Conservation (phyloP, 495 filamentous ascomycete species). For the Stereocaulon alpinum region DNA sequence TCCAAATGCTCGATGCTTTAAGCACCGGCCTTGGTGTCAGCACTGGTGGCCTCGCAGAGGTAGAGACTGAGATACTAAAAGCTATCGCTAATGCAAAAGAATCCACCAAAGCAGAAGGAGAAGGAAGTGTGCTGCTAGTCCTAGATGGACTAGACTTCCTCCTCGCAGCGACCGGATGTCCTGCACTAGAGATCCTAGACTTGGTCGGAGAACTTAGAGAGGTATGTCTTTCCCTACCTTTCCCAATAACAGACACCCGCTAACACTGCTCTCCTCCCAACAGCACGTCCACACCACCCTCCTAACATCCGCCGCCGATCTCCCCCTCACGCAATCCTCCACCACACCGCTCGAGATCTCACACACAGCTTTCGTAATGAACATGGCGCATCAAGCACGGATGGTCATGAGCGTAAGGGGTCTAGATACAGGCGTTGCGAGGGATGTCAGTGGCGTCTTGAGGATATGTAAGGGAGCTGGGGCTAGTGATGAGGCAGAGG, state of each 20-base stretch:
- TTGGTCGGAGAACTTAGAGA: slow-evolving; percentile 43
- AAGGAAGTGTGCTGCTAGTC: slow-evolving; percentile 36
- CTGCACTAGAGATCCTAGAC: slow-evolving; percentile 29
- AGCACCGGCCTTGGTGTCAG: not conserved
- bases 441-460: slow-evolving; percentile 83
- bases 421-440: slow-evolving; percentile 75
- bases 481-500: slow-evolving; percentile 21
- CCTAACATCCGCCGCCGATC: slow-evolving; percentile 58
- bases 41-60: slow-evolving; percentile 9
- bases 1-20: slow-evolving; percentile 13
- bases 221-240: slow-evolving; percentile 28
- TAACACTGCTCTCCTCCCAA: not conserved
- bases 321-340: slow-evolving; percentile 50
- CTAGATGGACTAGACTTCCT: slow-evolving; percentile 48
- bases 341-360: slow-evolving; percentile 51
- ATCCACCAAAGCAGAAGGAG: not conserved
- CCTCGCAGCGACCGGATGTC: slow-evolving; percentile 35
- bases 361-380: slow-evolving; percentile 58
- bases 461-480: slow-evolving; percentile 55
- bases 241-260: not conserved
- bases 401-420: slow-evolving; percentile 58
- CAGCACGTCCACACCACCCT: slow-evolving; percentile 50
- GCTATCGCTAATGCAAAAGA: slow-evolving; percentile 27
- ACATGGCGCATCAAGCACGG: slow-evolving; percentile 62
- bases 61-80: slow-evolving; percentile 24